Evolutionary conservation across 495 filamentous ascomycete genomes (phyloP).

Genomic region (Articulospora tetracladia): DNA sequence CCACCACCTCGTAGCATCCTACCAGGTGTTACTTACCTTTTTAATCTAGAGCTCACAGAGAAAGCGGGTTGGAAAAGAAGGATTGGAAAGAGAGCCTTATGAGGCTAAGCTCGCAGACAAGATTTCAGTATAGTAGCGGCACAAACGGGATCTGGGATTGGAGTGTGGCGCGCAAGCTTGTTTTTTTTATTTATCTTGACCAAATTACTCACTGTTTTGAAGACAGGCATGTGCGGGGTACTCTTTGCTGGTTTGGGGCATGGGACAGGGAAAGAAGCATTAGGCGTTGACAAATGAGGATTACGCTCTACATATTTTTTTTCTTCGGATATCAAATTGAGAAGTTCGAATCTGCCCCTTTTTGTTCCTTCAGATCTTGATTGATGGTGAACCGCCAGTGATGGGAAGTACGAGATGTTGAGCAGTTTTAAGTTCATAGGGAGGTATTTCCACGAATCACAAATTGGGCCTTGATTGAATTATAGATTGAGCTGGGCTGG

Average conservation of each 20-base stretch:
- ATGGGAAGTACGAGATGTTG: no score
- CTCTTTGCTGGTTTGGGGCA: neutral
- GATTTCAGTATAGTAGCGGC: neutral
- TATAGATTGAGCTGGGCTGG: no score
- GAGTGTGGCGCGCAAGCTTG: neutral
- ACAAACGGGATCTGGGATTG: neutral
- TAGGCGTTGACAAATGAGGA: neutral
- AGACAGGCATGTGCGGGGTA: neutral
- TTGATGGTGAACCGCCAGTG: neutral
- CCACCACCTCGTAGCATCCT: neutral
- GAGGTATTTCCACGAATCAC: no score
- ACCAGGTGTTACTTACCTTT: neutral
- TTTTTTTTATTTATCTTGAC: neutral
- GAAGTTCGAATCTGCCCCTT: neutral
- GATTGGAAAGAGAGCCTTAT: neutral
- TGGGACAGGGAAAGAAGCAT: neutral
- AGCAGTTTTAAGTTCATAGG: no score
- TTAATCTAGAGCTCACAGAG: neutral
- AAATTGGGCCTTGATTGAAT: no score
- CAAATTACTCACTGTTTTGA: neutral
- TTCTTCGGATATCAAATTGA: neutral
- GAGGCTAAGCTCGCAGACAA: neutral
- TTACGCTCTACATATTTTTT: neutral
- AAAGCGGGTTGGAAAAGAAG: neutral
- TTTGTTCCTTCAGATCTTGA: neutral